Evolutionary conservation across 139 green algal species (phyloP).

Genomic region (Chlamydomonas schloesseri): DNA sequence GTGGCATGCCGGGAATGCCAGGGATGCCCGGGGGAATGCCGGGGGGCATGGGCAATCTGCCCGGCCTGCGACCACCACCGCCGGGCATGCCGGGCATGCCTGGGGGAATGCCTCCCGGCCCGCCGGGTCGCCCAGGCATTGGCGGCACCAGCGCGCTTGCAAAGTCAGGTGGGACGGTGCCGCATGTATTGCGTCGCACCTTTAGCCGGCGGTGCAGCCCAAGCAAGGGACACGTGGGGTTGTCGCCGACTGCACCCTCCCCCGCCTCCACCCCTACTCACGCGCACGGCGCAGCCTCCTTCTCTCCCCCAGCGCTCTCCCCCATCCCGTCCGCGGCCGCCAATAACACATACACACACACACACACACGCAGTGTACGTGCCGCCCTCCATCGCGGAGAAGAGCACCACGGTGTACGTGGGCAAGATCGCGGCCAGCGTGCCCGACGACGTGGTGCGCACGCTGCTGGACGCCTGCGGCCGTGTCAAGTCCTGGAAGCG

Average conservation of each 20-base stretch:
- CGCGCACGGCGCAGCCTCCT: neutral
- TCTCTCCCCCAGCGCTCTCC: too few relatives aligned
- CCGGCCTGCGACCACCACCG: too few relatives aligned
- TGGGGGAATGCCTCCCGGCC: neutral
- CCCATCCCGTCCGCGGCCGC: too few relatives aligned
- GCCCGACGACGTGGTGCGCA: slow-evolving; percentile 70
- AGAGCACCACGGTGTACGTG: slow-evolving; percentile 84
- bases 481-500: slow-evolving; percentile 90
- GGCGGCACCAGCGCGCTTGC: neutral
- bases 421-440: slow-evolving; percentile 91
- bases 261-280: neutral
- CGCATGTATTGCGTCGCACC: too few relatives aligned
- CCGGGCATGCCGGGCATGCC: neutral
- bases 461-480: slow-evolving; percentile 89
- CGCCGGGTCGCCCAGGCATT: neutral
- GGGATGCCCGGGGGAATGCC: neutral
- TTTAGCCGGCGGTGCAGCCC: too few relatives aligned
- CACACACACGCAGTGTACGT: slow-evolving; percentile 20
- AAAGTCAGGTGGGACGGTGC: neutral
- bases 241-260: too few relatives aligned
- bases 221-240: too few relatives aligned
- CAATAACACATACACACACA: neutral
- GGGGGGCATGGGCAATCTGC: too few relatives aligned
- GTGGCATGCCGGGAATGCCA: slow-evolving; percentile 8
- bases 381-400: slow-evolving; percentile 53